phyloP scores from a whole-genome alignment of 257 asterid genomes.

The Primulina tabacum region DNA sequence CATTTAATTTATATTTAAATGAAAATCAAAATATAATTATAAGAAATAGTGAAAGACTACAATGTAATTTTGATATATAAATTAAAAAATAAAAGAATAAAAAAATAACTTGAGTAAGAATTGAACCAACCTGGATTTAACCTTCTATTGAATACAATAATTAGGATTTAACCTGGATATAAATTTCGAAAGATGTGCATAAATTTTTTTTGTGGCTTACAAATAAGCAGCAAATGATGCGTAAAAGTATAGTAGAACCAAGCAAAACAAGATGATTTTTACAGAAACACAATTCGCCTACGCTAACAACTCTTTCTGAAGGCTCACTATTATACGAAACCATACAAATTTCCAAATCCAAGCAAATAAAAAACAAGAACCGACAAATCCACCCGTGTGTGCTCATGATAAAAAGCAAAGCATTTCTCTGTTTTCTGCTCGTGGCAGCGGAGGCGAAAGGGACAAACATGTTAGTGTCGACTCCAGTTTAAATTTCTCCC shows the following conservation, averaged over 20 bases:
- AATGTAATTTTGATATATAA: too few relatives aligned
- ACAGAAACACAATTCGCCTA: neutral
- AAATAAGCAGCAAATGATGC: neutral
- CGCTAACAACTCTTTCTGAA: neutral
- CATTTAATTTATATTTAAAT: too few relatives aligned
- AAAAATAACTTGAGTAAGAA: too few relatives aligned
- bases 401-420: conserved; percentile 32
- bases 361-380: conserved; percentile 58
- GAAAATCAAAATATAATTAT: too few relatives aligned
- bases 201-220: neutral
- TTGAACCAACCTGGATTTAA: too few relatives aligned
- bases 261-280: neutral
- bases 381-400: conserved; percentile 45
- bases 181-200: too few relatives aligned
- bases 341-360: conserved; percentile 48
- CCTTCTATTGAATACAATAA: too few relatives aligned
- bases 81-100: too few relatives aligned
- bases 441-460: neutral
- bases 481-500: conserved; percentile 43
- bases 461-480: conserved; percentile 17
- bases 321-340: conserved; percentile 40
- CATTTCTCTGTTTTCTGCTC: conserved; percentile 26
- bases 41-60: too few relatives aligned
- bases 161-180: too few relatives aligned
- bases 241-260: neutral